Evolutionary conservation across 495 filamentous ascomycete species (phyloP).

Genomic region (Emericellopsis terricola): DNA sequence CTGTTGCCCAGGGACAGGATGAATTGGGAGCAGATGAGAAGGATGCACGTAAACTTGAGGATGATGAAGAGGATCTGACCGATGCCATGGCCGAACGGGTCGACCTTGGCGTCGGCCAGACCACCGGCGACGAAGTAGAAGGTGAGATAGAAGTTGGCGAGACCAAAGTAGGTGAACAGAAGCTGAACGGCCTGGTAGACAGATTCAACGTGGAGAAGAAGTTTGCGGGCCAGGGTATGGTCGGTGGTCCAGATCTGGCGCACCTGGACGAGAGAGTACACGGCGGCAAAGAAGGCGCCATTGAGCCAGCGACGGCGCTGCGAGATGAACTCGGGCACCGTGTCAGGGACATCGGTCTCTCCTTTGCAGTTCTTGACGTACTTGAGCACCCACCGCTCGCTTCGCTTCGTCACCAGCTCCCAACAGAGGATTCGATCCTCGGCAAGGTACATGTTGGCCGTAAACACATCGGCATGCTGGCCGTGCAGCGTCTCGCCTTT

Average conservation of each 20-base stretch:
- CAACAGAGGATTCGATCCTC: constrained; percentile 98
- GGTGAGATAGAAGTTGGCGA: constrained; percentile 97
- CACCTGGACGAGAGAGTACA: constrained; percentile 93
- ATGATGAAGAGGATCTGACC: constrained; percentile 74
- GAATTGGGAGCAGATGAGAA: constrained; percentile 88
- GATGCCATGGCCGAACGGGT: constrained; percentile 79
- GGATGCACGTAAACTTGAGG: constrained; percentile 64
- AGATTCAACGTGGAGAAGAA: constrained; percentile 88
- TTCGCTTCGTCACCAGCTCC: constrained; percentile 93
- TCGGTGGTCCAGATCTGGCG: constrained; percentile 87
- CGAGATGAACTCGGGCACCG: constrained; percentile 85
- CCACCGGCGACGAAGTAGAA: constrained; percentile 98
- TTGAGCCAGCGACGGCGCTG: constrained; percentile 95
- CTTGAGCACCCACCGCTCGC: constrained; percentile 91
- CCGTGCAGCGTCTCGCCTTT: constrained; percentile 96
- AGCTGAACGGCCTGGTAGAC: constrained; percentile 84
- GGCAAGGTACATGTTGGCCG: constrained; percentile 97
- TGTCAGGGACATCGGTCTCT: constrained; percentile 89
- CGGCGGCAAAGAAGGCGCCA: constrained; percentile 95
- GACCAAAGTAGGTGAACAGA: constrained; percentile 91
- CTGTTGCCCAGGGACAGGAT: constrained; percentile 97
- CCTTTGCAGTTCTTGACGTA: constrained; percentile 92
- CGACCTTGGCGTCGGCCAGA: constrained; percentile 59
- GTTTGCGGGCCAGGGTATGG: constrained; percentile 74
- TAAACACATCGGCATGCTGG: constrained; percentile 95